Evolutionary conservation across 1,284 basidiomycete species (phyloP).

Genomic region (Mycena sp.): DNA sequence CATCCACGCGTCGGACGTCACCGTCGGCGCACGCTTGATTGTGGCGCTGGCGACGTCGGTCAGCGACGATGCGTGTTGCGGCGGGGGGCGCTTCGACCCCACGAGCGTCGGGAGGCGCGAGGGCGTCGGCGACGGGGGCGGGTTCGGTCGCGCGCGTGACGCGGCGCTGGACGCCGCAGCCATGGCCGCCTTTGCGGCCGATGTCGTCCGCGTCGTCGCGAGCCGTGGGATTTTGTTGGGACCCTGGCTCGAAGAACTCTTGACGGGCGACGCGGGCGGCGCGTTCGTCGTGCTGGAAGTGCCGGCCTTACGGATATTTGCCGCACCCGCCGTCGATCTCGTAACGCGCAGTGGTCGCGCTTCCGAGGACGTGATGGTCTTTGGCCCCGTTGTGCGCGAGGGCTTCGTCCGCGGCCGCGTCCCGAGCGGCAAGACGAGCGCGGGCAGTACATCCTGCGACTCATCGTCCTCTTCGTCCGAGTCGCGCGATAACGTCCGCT

Average conservation of each 20-base stretch:
- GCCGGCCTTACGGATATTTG: constrained; percentile 56
- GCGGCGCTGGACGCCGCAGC: constrained; percentile 44
- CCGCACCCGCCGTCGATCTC: constrained; percentile 69
- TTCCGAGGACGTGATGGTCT: constrained; percentile 67
- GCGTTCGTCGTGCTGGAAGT: constrained; percentile 44
- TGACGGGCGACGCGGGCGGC: constrained; percentile 52
- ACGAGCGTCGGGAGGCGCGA: constrained; percentile 78
- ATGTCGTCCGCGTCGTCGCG: constrained; percentile 60
- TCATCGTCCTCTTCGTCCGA: constrained; percentile 73
- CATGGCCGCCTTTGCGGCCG: constrained; percentile 58
- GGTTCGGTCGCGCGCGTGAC: constrained; percentile 44
- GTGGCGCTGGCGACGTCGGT: constrained; percentile 57
- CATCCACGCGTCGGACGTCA: constrained; percentile 73
- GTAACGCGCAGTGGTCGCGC: constrained; percentile 77
- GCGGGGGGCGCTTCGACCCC: constrained; percentile 61
- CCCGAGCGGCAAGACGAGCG: constrained; percentile 58
- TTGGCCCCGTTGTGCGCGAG: constrained; percentile 47
- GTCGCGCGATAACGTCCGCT: constrained; percentile 65
- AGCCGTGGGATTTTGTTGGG: constrained; percentile 84
- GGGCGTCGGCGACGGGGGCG: constrained; percentile 62
- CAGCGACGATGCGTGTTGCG: constrained; percentile 56
- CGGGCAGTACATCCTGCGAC: constrained; percentile 69
- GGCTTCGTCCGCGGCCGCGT: constrained; percentile 54
- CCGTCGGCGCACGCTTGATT: constrained; percentile 46
- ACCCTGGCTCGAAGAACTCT: constrained; percentile 51